Evolutionary conservation across 345 rosid genomes (phyloP).

Genomic region (Pelargonium nanum): DNA sequence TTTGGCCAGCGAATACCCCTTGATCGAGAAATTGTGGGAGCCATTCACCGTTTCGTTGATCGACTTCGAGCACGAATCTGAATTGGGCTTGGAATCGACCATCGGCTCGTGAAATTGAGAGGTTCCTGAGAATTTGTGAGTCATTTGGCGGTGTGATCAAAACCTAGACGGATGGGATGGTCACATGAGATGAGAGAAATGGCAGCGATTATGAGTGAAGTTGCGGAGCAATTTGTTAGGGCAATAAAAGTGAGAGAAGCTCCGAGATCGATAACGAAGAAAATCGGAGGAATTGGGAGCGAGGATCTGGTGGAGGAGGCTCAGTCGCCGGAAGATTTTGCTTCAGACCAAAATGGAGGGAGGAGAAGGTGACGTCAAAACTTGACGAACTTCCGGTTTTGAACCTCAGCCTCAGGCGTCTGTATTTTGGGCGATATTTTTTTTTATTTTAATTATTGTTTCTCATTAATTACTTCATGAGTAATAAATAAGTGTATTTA

Average conservation of each 20-base stretch:
- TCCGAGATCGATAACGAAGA: neutral
- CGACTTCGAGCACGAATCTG: conserved; percentile 44
- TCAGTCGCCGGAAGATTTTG: too few species aligned
- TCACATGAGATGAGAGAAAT: too few species aligned
- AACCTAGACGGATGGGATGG: too few species aligned
- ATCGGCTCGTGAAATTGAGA: neutral
- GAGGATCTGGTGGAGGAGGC: neutral
- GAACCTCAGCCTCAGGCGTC: too few species aligned
- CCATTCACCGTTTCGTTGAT: conserved; percentile 76
- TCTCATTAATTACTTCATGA: too few species aligned
- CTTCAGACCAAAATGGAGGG: too few species aligned
- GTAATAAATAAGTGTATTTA: too few species aligned
- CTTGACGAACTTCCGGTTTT: too few species aligned
- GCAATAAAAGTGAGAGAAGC: neutral
- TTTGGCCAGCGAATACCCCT: conserved; percentile 72
- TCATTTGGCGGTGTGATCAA: neutral
- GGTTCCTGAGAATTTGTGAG: neutral
- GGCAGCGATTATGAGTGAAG: neutral
- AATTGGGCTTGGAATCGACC: neutral
- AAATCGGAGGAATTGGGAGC: neutral
- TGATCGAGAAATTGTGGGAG: conserved; percentile 66
- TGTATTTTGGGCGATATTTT: too few species aligned
- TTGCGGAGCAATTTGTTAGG: neutral
- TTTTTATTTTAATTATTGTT: too few species aligned
- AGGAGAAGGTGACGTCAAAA: too few species aligned